Evolutionary conservation across 805 yeast genomes (phyloP).

Genomic region (Candida saitoana): DNA sequence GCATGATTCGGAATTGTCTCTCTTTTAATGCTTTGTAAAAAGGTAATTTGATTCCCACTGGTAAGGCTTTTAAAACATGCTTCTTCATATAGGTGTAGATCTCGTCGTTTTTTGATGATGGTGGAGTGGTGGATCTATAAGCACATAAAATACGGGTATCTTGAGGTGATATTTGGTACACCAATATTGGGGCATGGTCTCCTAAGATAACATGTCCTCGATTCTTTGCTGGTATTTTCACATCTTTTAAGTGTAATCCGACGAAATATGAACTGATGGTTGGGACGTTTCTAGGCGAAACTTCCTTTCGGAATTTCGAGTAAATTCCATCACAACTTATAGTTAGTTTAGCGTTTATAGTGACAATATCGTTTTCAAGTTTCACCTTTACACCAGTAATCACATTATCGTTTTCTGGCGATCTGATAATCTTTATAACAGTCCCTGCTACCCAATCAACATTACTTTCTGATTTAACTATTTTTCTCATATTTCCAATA

Average conservation of each 20-base stretch:
- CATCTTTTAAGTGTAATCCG: constrained; percentile 72
- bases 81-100: constrained; percentile 55
- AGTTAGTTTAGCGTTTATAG: constrained; percentile 57
- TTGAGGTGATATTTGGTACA: constrained; percentile 78
- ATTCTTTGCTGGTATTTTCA: constrained; percentile 66
- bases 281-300: constrained; percentile 60
- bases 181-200: constrained; percentile 78
- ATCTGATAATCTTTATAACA: constrained; percentile 62
- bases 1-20: constrained; percentile 76
- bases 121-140: constrained; percentile 67
- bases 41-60: constrained; percentile 60
- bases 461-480: constrained; percentile 67
- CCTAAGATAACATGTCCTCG: constrained; percentile 92
- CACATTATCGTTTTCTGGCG: constrained; percentile 41
- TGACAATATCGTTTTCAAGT: constrained; percentile 35
- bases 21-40: constrained; percentile 57
- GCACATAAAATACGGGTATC: constrained; percentile 92
- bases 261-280: constrained; percentile 77
- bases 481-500: constrained; percentile 65
- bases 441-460: constrained; percentile 80
- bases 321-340: constrained; percentile 91
- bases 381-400: constrained; percentile 75
- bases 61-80: constrained; percentile 65
- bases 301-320: constrained; percentile 81
- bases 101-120: constrained; percentile 56